phyloP scores from a whole-genome alignment of 1,139 yeast species.

The Yamadazyma mexicana region DNA sequence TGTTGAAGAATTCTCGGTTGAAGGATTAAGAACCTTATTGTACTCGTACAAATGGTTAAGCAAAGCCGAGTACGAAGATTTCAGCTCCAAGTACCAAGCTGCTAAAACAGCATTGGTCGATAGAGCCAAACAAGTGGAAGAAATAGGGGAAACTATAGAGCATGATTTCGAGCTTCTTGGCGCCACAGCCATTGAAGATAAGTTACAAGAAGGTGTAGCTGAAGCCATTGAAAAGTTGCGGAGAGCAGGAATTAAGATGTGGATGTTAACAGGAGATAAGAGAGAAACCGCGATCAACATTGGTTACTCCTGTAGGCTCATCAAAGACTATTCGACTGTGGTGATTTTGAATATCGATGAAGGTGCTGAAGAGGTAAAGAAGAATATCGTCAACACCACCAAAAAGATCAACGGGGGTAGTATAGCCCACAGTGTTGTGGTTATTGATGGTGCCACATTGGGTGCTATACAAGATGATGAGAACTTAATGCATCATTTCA shows the following conservation, averaged over 20 bases:
- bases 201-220: slow-evolving; percentile 92
- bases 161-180: slow-evolving; percentile 68
- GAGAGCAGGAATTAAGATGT: slow-evolving; percentile 88
- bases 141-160: slow-evolving; percentile 74
- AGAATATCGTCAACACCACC: slow-evolving; percentile 58
- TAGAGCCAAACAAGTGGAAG: slow-evolving; percentile 66
- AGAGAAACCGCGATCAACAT: slow-evolving; percentile 97
- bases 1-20: slow-evolving; percentile 90
- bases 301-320: slow-evolving; percentile 90
- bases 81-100: slow-evolving; percentile 66
- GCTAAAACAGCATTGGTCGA: slow-evolving; percentile 78
- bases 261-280: slow-evolving; percentile 99
- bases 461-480: slow-evolving; percentile 70
- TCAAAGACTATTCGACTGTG: slow-evolving; percentile 89
- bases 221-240: slow-evolving; percentile 90
- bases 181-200: slow-evolving; percentile 97
- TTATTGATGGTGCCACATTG: slow-evolving; percentile 87
- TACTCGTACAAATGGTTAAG: slow-evolving; percentile 79
- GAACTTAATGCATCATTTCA: slow-evolving; percentile 67
- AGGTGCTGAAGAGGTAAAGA: slow-evolving; percentile 48
- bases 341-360: slow-evolving; percentile 69
- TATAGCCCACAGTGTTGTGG: slow-evolving; percentile 92
- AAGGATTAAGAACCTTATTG: slow-evolving; percentile 86
- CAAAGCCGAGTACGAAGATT: slow-evolving; percentile 55
- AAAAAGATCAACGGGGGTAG: slow-evolving; percentile 62